Base-by-base conservation (phyloP, 352 stramenopile species). In the Pythium dissimile region DNA sequence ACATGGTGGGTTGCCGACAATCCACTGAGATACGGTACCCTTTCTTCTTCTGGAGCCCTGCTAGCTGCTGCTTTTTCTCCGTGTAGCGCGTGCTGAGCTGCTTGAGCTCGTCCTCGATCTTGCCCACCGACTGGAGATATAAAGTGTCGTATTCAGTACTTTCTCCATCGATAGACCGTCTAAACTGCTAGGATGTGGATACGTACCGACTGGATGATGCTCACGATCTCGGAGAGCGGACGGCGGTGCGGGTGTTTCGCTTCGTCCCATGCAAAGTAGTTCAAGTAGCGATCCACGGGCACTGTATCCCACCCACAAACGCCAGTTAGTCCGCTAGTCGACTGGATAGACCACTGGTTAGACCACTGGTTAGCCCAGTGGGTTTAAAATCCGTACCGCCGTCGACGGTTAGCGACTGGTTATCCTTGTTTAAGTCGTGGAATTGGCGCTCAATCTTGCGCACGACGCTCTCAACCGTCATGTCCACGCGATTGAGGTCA, bases 201-300 rank as follows among this genome's bases (percentile, higher is more conserved):
- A 57, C 71, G 45, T 60, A 97, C 92, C 53, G 84, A 80, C 32
- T 98, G 89, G 65, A 99, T 98, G 51, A 98, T 89, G 54, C 75
- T 86, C 10, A 99, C 95, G 43, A 99, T 94, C 56, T 98, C 94
- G 24, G 97, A 95, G 21, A 99, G 72, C n/a, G 95, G 94, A 51
- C 96, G 88, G 45, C 96, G 89, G 71, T 98, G 96, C 24, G 84
- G 88, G 62, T 98, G 98, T 67, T 99, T 99, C 41, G 97, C 96
- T 60, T 98, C 96, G 67, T 99, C 96, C 96, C 96, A 99, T 38
- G 93, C 95, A 70, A 99, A 99, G 72, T 97, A 95, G 67, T 97
- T 88, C 56, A 99, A 81, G 74, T 98, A 99, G 41, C 92, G 85
- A 49, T 94, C 84, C 47, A 97, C 82, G 3, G 95, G 90, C 41